Conservation (phyloP, 139 green algal species). For the Medakamo hakoo region DNA sequence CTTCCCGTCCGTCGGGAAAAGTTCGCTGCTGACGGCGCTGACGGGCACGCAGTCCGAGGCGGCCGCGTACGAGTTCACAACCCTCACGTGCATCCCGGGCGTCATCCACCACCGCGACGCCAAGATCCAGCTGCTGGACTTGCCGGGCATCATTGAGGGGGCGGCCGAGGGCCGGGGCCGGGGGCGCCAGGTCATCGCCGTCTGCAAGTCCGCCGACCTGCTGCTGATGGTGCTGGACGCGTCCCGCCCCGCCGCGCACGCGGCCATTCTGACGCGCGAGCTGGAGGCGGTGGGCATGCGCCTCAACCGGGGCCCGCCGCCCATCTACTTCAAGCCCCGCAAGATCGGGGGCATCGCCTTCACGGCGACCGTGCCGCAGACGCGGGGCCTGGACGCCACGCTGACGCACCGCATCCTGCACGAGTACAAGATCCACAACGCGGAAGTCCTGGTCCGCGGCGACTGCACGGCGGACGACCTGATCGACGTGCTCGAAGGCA, state of each 20-base stretch:
- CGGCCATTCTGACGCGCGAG: conserved; percentile 87
- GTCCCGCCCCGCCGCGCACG: conserved; percentile 78
- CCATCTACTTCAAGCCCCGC: conserved; percentile 89
- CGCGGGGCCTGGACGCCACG: conserved; percentile 82
- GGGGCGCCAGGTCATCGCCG: conserved; percentile 87
- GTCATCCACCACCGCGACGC: conserved; percentile 99
- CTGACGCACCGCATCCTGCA: conserved; percentile 74
- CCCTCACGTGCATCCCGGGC: conserved; percentile 82
- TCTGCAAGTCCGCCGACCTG: conserved; percentile 93
- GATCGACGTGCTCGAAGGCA: conserved; percentile 96
- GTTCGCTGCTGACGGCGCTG: conserved; percentile 84
- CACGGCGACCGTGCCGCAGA: conserved; percentile 69
- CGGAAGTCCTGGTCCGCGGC: conserved; percentile 79
- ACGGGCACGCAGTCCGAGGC: conserved; percentile 75
- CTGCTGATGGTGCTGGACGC: conserved; percentile 99
- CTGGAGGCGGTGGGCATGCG: conserved; percentile 84
- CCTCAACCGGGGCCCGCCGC: conserved; percentile 71
- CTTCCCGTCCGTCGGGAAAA: conserved; percentile 95
- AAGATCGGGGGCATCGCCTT: conserved; percentile 90
- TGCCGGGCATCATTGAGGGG: conserved; percentile 98
- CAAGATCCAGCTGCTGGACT: conserved; percentile 98
- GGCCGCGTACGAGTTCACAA: conserved; percentile 98
- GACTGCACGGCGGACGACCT: conserved; percentile 82
- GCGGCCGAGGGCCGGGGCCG: conserved; percentile 86
- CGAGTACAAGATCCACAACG: conserved; percentile 90